Conservation (phyloP, 164 flowering plant genomes). For the Amborella trichopoda region DNA sequence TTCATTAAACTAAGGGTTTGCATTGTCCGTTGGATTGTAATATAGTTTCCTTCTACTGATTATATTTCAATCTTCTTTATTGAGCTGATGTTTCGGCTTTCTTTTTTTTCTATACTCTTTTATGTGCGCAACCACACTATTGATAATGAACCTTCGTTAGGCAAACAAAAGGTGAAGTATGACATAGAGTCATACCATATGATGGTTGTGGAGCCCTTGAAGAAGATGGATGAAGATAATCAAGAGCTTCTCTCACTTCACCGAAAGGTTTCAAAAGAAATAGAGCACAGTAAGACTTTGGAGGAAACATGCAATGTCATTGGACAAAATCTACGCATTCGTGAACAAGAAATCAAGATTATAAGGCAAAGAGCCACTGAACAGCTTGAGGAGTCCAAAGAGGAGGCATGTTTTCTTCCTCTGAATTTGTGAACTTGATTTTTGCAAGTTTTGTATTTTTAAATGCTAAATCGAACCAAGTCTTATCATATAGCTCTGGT, state of each 20-base stretch:
- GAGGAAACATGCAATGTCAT: neutral
- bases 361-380: neutral
- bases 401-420: neutral
- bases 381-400: neutral
- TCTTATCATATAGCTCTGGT: neutral
- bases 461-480: neutral
- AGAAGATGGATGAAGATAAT: slow-evolving; percentile 1
- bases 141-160: too few species aligned
- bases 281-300: neutral
- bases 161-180: slow-evolving; percentile 1
- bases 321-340: neutral
- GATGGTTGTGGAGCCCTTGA: neutral
- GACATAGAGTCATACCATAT: neutral
- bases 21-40: too few species aligned
- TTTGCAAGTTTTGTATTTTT: neutral
- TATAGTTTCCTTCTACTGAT: too few species aligned
- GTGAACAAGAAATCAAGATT: neutral
- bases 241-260: neutral
- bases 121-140: too few species aligned
- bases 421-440: neutral
- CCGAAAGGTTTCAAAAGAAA: neutral
- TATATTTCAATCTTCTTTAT: too few species aligned
- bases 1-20: too few species aligned
- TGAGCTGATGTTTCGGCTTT: too few species aligned
- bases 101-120: too few species aligned